Evolutionary conservation across 345 rosid species (phyloP), one percentile per base, ranked within the genome.

Genomic region (Brassica nigra): DNA sequence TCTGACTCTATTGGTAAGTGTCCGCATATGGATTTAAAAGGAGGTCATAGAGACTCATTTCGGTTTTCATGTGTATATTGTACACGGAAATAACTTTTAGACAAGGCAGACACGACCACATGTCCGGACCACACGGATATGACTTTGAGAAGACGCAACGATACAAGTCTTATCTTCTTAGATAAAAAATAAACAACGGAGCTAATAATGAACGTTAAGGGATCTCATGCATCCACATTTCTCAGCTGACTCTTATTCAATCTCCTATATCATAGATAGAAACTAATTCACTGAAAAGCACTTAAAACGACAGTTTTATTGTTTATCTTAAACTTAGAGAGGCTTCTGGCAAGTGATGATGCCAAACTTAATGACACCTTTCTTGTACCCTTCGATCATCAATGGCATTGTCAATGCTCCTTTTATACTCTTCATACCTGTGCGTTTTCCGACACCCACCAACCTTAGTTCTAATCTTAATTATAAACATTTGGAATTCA

Each of bases 341-440:
- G 92, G 92, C 85, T 90, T 94, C 73, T 85, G 83, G 79, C 98
- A 91, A 14, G 97, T 90, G 79, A 94, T 88, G 70, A 94, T 81
- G 14, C 88, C 85, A 70, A 89, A 94, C 86, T 91, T 92, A 30
- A 92, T 89, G n/a, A 94, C 74, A 68, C 85, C 94, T 80, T 92
- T 94, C 88, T 87, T 82, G 90, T 81, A 91, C 18, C 98, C 98
- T 86, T 92, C 84, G 4, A 94, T 92, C 97, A 94, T 91, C 86
- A 91, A 79, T 39, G 98, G 98, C 95, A 94, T 90, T 39, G 86
- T 95, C 73, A 92, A 73, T 1, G 98, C 98, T 82, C 97, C 97
- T 84, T 83, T 86, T 14, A 94, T 84, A 54, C 97, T 87, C 82
- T 92, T 92, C 58, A 81, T 63, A 69, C 97, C 96, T 91, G 85